These are phyloP conservation scores for Plantago elongata DNA, from an alignment of 257 asterid species.

Conservation along the genomic window DNA sequence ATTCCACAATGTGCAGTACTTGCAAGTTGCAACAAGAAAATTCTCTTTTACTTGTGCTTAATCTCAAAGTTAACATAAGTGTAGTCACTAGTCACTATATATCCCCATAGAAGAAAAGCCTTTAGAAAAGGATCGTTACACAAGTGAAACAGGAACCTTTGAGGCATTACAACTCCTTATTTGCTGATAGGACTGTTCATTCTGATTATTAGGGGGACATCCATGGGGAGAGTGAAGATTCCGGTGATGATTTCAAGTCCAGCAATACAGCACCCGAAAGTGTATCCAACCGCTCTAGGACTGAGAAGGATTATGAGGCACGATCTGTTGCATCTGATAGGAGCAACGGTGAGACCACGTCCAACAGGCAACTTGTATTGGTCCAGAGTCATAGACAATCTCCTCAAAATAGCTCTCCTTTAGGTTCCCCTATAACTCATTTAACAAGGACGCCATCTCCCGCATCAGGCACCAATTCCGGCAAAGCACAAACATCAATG, in stretches of 20 bases:
- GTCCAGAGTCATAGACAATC: conserved; percentile 33
- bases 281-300: conserved; percentile 15
- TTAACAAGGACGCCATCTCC: conserved; percentile 45
- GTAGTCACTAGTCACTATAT: not conserved
- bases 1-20: too few species aligned
- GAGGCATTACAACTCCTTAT: too few species aligned
- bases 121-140: too few species aligned
- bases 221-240: conserved; percentile 43
- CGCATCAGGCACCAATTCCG: conserved; percentile 25
- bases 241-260: conserved; percentile 22
- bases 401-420: conserved; percentile 37
- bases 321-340: conserved; percentile 26
- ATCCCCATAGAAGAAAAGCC: too few species aligned
- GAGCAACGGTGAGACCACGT: conserved; percentile 30
- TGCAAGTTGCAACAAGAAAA: not conserved
- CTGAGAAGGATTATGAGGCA: conserved; percentile 25
- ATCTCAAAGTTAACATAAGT: not conserved
- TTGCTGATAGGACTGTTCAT: not conserved
- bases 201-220: conserved; percentile 39
- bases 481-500: conserved; percentile 39
- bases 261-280: conserved; percentile 25
- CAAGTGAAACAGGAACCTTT: too few species aligned
- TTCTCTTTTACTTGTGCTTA: not conserved
- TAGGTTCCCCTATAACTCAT: conserved; percentile 41
- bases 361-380: conserved; percentile 21